Conservation (phyloP, 306 rosid species). For the Pyrus bretschneideri region DNA sequence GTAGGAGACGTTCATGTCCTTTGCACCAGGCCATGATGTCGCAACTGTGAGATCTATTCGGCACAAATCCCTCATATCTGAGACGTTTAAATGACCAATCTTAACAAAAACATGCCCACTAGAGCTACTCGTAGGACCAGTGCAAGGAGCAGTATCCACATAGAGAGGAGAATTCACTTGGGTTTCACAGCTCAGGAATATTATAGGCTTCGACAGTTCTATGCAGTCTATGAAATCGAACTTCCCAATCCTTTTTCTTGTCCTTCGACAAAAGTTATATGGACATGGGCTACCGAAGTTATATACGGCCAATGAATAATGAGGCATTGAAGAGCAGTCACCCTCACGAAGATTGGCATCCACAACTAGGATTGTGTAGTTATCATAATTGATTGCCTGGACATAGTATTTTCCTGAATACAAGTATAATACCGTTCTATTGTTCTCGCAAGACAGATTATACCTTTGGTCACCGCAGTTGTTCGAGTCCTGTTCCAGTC, state of each 20-base stretch:
- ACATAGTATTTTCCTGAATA: not conserved
- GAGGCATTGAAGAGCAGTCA: not conserved
- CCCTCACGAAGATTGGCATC: not conserved
- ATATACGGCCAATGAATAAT: fast-evolving
- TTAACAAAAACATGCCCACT: not conserved
- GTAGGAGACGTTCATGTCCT: not conserved
- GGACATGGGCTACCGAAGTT: too few relatives aligned
- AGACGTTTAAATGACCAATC: not conserved
- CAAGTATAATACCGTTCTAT: not conserved
- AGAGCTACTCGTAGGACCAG: not conserved
- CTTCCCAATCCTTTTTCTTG: too few relatives aligned
- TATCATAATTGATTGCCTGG: not conserved
- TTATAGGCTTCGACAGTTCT: not conserved
- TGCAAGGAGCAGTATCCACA: not conserved
- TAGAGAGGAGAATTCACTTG: not conserved
- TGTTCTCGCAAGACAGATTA: not conserved
- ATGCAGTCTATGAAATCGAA: too few relatives aligned
- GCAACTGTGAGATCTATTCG: not conserved
- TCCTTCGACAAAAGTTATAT: too few relatives aligned
- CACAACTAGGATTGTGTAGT: constrained; percentile 22
- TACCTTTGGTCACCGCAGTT: not conserved
- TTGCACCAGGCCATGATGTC: too few relatives aligned
- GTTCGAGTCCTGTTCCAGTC: not conserved
- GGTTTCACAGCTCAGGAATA: not conserved
- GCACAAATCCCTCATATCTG: not conserved